Evolutionary conservation across 345 rosid species (phyloP), one percentile per base, ranked within the genome.

Genomic region (Tarenaya hassleriana): DNA sequence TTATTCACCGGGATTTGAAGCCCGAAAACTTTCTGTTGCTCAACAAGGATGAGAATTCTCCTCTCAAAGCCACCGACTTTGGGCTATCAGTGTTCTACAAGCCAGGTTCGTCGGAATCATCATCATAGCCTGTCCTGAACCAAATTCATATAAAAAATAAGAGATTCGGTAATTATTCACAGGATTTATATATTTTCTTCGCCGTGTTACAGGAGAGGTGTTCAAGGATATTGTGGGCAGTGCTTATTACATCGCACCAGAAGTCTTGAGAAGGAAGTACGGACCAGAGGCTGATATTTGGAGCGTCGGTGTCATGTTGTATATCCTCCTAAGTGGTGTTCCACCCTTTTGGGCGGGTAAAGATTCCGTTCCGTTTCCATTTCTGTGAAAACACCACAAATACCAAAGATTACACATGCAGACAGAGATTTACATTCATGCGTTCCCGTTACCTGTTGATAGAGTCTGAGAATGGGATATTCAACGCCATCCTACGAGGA

Each of bases 311-410:
- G 83, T 80, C 16, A 77, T 81, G 81, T 69, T 85, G 40, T 82
- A 75, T 45, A 84, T 84, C 56, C 72, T 79, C 35, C 68, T 76
- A 16, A 50, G 66, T 54, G 95, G 90, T 56, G 79, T 78, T 43
- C 95, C 95, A 27, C 87, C 95, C 0, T 82, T 85, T 42, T 79
- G 88, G 92, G 88, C 92, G 46, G 80, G 90, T 74, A 71, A 63
- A 32, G 34, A 37, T 32, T 42, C 21, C 9, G 18, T 31, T 32
- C 51, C 24, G 6, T 5, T 17, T 47, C 0, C 6, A n/a, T 41
- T 47, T 49, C 27, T 37, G 16, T 0, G 16, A 35, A 38, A 8
- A 16, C 11, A 15, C 0, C 14, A 47, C 34, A 5, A 10, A 44
- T 38, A 8, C 10, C 17, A 1, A n/a, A 18, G 5, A 33, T 19